Evolutionary conservation across 2,329 filamentous ascomycete genomes (phyloP), one percentile per base, ranked within the genome.

Genomic region (Fusarium euwallaceae): DNA sequence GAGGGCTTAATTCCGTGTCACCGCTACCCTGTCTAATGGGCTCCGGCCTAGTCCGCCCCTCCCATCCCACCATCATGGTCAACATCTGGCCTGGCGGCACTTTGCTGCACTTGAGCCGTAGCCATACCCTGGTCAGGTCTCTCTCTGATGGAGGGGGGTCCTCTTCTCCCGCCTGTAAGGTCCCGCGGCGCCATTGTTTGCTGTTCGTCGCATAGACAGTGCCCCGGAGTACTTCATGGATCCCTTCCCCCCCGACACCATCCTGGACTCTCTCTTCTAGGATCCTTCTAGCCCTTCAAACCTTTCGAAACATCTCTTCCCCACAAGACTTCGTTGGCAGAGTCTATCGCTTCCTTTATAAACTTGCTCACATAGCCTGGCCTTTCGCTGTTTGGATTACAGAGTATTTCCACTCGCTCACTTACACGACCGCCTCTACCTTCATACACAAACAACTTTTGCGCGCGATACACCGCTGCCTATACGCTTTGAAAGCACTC

Each of bases 271-370:
- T 22, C 55, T 59, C 53, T 58, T 37, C 32, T 58, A 34, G 53
- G 53, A 58, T 58, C 53, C 69, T 76, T 72, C 53, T 75, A 73
- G 69, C 62, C 62, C 65, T 70, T 75, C 69, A 64, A 72, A 65
- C 68, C 61, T 65, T 74, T 73, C 67, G 68, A 67, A 74, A 77
- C 71, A 72, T 70, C 70, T 72, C 73, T 71, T 72, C 72, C 71
- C 70, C 72, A 74, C 70, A 78, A 78, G 81, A 82, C 87, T 88
- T 89, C 87, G 87, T 88, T 89, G 87, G 87, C 87, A 89, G 86
- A 89, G 87, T 88, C 86, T 84, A 73, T 58, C 61, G 41, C 59
- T 61, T 73, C 76, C 78, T 72, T 65, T 68, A 61, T 75, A 78
- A 53, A 70, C 75, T 74, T 74, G 72, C 71, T 73, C 75, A 72